Percentiles rank a stretch among this genome's conserved stretches.
These are phyloP conservation scores for Omphalotus guepiniiformis DNA, from an alignment of 768 basidiomycete genomes.

Conservation along the genomic window DNA sequence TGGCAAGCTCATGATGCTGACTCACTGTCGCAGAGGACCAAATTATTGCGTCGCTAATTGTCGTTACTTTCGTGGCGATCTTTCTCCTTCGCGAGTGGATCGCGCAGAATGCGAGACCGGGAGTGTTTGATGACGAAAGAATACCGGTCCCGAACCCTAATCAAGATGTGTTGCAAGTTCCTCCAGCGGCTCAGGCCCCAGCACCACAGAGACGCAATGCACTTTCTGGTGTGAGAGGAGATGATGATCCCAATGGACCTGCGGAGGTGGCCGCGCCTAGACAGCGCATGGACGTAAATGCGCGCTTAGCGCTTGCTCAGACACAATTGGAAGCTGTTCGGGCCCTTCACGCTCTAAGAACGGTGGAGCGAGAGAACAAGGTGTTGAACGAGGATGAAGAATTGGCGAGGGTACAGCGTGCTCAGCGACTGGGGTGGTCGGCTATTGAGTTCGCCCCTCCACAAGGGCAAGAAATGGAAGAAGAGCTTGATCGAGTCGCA, in stretches of 20 bases:
- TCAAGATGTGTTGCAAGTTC: slow-evolving; percentile 18
- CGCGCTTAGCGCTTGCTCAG: slow-evolving; percentile 20
- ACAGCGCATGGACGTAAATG: slow-evolving; percentile 3
- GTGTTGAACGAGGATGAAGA: slow-evolving; percentile 12
- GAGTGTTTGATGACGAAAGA: slow-evolving; percentile 72
- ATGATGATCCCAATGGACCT: no score
- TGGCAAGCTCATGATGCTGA: no score
- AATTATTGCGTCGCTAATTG: slow-evolving; percentile 87
- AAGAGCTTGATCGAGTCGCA: slow-evolving; percentile 7
- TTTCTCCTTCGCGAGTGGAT: slow-evolving; percentile 97
- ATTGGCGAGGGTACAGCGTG: not conserved
- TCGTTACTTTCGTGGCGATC: slow-evolving; percentile 80
- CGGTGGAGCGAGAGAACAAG: slow-evolving; percentile 16
- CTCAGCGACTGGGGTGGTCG: not conserved
- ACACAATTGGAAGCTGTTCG: slow-evolving; percentile 29
- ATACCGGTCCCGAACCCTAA: slow-evolving; percentile 31
- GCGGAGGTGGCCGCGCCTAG: slow-evolving; percentile 16
- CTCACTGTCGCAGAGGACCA: no score
- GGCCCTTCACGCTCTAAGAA: slow-evolving; percentile 26
- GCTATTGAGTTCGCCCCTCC: not conserved
- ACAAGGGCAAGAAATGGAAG: not conserved
- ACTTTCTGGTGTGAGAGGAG: no score
- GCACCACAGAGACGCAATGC: no score
- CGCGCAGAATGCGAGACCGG: slow-evolving; percentile 84
- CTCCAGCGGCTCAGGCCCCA: slow-evolving; percentile 19